phyloP scores from a whole-genome alignment of 495 filamentous ascomycete genomes.

The Cladorrhinum samala region DNA sequence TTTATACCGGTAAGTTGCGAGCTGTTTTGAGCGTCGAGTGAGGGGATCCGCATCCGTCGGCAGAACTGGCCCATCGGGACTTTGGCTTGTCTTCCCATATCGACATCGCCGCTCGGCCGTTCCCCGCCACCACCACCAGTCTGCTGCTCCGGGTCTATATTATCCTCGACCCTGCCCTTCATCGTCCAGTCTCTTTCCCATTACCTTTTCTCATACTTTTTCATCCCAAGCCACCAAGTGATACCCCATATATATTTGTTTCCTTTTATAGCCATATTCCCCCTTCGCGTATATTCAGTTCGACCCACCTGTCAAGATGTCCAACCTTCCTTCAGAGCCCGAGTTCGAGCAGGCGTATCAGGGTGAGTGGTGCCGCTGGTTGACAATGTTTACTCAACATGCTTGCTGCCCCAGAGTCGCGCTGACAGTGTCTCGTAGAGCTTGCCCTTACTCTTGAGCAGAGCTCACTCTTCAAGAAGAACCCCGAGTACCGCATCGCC shows the following conservation, averaged over 20 bases:
- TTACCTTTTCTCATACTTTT: conserved; percentile 4
- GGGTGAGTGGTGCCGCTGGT: conserved; percentile 47
- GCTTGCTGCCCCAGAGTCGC: background rate
- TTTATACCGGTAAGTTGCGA: background rate
- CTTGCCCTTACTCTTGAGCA: conserved; percentile 89
- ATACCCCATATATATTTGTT: conserved; percentile 5
- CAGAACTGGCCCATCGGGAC: conserved; percentile 8
- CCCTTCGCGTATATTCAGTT: conserved; percentile 2
- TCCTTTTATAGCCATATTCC: conserved; percentile 2
- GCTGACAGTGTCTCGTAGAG: conserved; percentile 49
- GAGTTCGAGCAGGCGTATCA: conserved; percentile 99
- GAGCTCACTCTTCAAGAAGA: conserved; percentile 85
- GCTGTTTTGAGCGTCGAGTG: conserved; percentile 6
- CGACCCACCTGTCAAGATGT: conserved; percentile 50
- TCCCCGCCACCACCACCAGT: conserved; percentile 4
- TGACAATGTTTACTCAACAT: background rate
- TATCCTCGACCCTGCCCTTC: conserved; percentile 9
- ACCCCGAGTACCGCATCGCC: conserved; percentile 89
- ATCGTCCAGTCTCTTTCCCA: conserved; percentile 1
- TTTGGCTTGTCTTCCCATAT: background rate
- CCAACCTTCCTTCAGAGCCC: conserved; percentile 80
- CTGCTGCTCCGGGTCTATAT: conserved; percentile 10
- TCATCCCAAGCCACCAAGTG: conserved; percentile 9
- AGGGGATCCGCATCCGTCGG: conserved; percentile 3
- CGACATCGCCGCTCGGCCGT: conserved; percentile 2